phyloP scores from a whole-genome alignment of 1,284 basidiomycete genomes.

The Meira nashicola region DNA sequence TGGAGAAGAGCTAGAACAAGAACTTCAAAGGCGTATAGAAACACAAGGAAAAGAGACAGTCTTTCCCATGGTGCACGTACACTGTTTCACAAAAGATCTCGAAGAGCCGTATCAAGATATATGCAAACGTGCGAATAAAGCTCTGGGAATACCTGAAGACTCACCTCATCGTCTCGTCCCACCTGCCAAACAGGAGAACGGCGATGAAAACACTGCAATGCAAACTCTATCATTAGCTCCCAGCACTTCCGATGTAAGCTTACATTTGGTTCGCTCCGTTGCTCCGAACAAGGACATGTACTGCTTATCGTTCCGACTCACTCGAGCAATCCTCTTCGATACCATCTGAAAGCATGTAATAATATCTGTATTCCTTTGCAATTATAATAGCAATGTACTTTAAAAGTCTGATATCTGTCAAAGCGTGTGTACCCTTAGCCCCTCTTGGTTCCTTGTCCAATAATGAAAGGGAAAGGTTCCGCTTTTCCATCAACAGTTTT shows the following conservation, averaged over 20 bases:
- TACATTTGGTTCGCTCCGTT: conserved; percentile 83
- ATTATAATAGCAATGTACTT: not conserved
- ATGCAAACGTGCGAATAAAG: conserved; percentile 30
- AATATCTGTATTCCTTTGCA: not conserved
- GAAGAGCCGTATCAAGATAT: conserved; percentile 38
- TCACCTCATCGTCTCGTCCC: not conserved
- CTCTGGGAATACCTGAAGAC: conserved; percentile 1
- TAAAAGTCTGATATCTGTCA: too few species aligned
- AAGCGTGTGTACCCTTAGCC: not conserved
- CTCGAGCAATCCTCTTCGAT: conserved; percentile 53
- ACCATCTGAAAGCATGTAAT: not conserved
- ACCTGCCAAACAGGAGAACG: not conserved
- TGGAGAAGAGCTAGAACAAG: conserved; percentile 44
- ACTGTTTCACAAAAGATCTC: conserved; percentile 85
- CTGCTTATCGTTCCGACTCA: conserved; percentile 85
- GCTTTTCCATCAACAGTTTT: conserved; percentile 7
- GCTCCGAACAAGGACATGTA: conserved; percentile 99
- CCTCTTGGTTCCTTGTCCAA: conserved; percentile 4
- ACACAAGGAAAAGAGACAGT: conserved; percentile 9
- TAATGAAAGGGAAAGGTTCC: conserved; percentile 9
- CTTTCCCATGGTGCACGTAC: conserved; percentile 88
- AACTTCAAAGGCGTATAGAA: conserved; percentile 15
- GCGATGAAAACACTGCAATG: conserved; percentile 14
- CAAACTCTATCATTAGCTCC: conserved; percentile 44
- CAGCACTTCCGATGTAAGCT: conserved; percentile 55